phyloP scores from a whole-genome alignment of 2,329 filamentous ascomycete genomes.

The Colletotrichum gloeosporioides region DNA sequence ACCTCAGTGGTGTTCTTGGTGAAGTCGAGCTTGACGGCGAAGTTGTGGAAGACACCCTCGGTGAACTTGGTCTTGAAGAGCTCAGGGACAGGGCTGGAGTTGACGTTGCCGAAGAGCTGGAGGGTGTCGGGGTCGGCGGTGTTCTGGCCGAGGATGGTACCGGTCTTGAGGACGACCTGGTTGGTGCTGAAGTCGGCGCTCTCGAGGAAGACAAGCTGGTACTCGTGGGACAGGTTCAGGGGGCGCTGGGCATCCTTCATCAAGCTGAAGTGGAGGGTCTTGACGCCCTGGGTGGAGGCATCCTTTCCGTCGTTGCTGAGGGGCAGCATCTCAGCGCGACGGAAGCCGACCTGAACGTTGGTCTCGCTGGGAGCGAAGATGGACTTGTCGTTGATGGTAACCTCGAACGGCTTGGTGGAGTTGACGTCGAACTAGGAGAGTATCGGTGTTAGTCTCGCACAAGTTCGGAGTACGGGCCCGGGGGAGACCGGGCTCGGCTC shows the following conservation, averaged over 20 bases:
- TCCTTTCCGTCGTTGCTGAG: constrained; percentile 56
- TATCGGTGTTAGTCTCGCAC: background rate
- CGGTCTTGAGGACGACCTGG: constrained; percentile 61
- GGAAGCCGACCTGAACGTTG: constrained; percentile 63
- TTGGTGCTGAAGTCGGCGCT: constrained; percentile 52
- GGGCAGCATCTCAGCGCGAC: constrained; percentile 62
- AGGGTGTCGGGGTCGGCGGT: constrained; percentile 43
- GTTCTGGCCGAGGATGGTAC: constrained; percentile 50
- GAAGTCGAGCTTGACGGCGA: constrained; percentile 64
- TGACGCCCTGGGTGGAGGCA: constrained; percentile 56
- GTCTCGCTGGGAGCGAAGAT: constrained; percentile 59
- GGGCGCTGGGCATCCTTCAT: constrained; percentile 55
- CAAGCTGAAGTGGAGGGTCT: constrained; percentile 67
- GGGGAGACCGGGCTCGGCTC: background rate
- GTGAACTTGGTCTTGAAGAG: constrained; percentile 58
- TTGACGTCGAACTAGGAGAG: constrained; percentile 45
- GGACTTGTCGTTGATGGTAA: constrained; percentile 62
- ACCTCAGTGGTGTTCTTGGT: constrained; percentile 58
- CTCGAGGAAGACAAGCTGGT: constrained; percentile 60
- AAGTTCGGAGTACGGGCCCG: constrained; percentile 6
- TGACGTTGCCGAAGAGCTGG: constrained; percentile 53
- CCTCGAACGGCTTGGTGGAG: constrained; percentile 50
- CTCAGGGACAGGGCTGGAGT: constrained; percentile 47
- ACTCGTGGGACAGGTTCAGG: constrained; percentile 66
- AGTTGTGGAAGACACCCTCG: constrained; percentile 64